These are phyloP conservation scores for Aspergillus steynii DNA, from an alignment of 495 filamentous ascomycete species.

Conservation along the genomic window DNA sequence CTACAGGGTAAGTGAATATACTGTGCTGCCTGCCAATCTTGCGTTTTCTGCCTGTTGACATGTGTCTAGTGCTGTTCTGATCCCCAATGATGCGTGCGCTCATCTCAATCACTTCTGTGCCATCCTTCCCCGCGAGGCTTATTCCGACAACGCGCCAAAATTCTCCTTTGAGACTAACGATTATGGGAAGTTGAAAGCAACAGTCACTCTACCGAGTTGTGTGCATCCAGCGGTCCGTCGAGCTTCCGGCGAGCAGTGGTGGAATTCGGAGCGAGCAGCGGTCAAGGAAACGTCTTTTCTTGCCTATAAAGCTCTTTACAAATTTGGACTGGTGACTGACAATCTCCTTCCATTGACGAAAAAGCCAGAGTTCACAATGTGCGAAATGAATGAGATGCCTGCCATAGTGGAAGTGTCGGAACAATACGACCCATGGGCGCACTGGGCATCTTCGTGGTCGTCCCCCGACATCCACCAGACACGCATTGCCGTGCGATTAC, in stretches of 20 bases:
- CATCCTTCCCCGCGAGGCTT: conserved; percentile 56
- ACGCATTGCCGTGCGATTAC: conserved; percentile 28
- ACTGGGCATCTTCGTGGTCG: conserved; percentile 57
- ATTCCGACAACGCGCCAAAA: conserved; percentile 52
- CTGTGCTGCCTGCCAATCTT: not conserved
- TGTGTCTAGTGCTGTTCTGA: conserved; percentile 65
- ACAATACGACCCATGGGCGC: conserved; percentile 66
- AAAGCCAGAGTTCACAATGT: conserved; percentile 23
- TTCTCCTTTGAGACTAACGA: conserved; percentile 42
- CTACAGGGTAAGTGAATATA: conserved; percentile 49
- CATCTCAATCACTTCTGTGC: conserved; percentile 86
- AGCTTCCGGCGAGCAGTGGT: conserved; percentile 51
- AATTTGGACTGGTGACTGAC: conserved; percentile 72
- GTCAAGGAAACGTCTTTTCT: conserved; percentile 82
- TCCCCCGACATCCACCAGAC: conserved; percentile 34
- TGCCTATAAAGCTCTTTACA: conserved; percentile 70
- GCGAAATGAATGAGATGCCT: conserved; percentile 17
- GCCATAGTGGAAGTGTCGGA: conserved; percentile 50
- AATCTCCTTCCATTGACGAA: conserved; percentile 66
- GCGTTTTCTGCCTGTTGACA: conserved; percentile 2
- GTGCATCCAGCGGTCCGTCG: conserved; percentile 64
- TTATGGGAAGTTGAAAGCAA: conserved; percentile 20
- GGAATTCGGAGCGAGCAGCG: conserved; percentile 74
- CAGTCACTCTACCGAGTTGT: conserved; percentile 69
- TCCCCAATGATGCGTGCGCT: conserved; percentile 65